phyloP scores from a whole-genome alignment of 768 basidiomycete species.

The Mycena amicta region DNA sequence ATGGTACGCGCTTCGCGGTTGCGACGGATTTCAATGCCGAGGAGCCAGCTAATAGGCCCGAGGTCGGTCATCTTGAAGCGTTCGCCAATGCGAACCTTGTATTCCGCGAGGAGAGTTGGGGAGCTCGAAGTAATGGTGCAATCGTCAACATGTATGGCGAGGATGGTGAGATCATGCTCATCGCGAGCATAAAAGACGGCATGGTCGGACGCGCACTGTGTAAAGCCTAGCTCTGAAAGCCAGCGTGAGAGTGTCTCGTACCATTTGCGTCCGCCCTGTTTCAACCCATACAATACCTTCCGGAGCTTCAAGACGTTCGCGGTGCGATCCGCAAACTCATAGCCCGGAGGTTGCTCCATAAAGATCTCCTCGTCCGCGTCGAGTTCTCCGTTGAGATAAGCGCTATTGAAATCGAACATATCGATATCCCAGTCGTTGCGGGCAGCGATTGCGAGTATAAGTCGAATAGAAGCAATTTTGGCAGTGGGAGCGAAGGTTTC shows the following conservation, averaged over 20 bases:
- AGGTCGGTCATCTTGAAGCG: constrained; percentile 25
- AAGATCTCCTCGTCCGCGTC: constrained; percentile 27
- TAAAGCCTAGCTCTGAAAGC: constrained; percentile 2
- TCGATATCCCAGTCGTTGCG: neutral
- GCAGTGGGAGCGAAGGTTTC: constrained; percentile 31
- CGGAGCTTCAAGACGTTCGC: constrained; percentile 1
- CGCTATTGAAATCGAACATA: constrained; percentile 9
- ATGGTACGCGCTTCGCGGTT: constrained; percentile 21
- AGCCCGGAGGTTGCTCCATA: constrained; percentile 26
- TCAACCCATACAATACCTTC: constrained; percentile 3
- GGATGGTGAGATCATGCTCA: constrained; percentile 1
- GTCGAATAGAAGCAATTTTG: constrained; percentile 21
- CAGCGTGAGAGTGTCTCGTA: constrained; percentile 19
- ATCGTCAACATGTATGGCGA: constrained; percentile 23
- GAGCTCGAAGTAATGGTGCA: constrained; percentile 23
- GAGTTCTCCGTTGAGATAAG: constrained; percentile 27
- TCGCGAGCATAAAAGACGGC: constrained; percentile 13
- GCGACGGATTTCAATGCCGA: constrained; percentile 26
- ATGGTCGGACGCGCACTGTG: constrained; percentile 5
- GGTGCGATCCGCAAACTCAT: constrained; percentile 39
- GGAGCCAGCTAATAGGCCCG: constrained; percentile 26
- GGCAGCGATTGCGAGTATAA: constrained; percentile 21
- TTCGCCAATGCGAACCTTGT: neutral
- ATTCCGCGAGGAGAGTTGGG: constrained; percentile 15
- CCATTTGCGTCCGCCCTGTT: constrained; percentile 33